Evolutionary conservation across 176 grass and related monocot species (phyloP).

Genomic region (Hordeum marinum): DNA sequence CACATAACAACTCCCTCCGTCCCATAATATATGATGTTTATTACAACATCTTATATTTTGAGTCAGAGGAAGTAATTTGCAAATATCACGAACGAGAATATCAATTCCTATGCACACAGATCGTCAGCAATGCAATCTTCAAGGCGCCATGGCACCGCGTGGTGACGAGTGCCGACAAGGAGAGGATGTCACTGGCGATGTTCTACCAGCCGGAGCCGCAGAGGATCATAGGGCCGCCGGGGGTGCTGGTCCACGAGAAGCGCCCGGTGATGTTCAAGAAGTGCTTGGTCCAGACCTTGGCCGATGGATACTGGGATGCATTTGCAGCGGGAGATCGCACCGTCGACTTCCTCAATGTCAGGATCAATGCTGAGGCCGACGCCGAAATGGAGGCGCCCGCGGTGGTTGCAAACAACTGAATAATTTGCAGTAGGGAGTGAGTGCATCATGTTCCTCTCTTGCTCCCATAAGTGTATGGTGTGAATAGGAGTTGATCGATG

Average conservation of each 20-base stretch:
- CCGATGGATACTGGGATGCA: constrained; percentile 19
- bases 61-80: no score
- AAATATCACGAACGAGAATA: not conserved
- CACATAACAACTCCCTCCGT: no score
- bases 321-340: constrained; percentile 31
- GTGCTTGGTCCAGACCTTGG: constrained; percentile 24
- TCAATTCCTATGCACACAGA: not conserved
- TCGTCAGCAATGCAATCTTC: constrained; percentile 40
- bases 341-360: constrained; percentile 32
- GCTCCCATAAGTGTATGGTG: not conserved
- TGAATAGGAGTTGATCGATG: not conserved
- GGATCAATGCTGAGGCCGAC: not conserved
- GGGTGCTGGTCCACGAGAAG: constrained; percentile 20
- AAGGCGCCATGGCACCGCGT: constrained; percentile 40
- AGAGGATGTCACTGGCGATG: constrained; percentile 35
- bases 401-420: not conserved
- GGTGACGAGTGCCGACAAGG: not conserved
- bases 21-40: no score
- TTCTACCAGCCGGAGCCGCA: constrained; percentile 46
- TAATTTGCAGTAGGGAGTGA: not conserved
- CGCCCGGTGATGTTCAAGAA: constrained; percentile 23
- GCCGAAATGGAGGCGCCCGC: not conserved
- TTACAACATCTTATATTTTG: no score
- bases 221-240: not conserved
- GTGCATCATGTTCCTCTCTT: not conserved